These are phyloP conservation scores for Lolium perenne DNA, from an alignment of 176 grass and related monocot genomes.

Conservation along the genomic window DNA sequence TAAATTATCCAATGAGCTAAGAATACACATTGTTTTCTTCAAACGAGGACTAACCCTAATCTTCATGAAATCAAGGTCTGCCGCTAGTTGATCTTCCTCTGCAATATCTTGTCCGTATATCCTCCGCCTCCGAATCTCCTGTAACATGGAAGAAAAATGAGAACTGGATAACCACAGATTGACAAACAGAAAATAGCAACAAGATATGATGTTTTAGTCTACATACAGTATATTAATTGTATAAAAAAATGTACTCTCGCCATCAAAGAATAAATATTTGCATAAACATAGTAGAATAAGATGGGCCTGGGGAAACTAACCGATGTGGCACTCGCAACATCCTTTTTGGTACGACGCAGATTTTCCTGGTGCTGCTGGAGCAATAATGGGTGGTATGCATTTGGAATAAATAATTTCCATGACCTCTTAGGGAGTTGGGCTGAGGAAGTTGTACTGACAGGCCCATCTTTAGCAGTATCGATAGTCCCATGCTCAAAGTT, in stretches of 20 bases:
- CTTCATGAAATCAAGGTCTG: constrained; percentile 61
- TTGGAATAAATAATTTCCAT: constrained; percentile 81
- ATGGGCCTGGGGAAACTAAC: constrained; percentile 53
- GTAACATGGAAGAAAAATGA: constrained; percentile 37
- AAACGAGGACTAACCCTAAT: constrained; percentile 54
- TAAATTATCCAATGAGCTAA: constrained; percentile 43
- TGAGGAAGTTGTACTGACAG: constrained; percentile 36
- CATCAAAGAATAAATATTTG: constrained; percentile 3
- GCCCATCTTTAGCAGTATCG: constrained; percentile 30
- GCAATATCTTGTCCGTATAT: constrained; percentile 61
- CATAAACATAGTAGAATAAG: constrained; percentile 15
- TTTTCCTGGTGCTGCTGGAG: constrained; percentile 66
- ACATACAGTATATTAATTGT: constrained; percentile 8
- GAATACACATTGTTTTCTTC: not conserved
- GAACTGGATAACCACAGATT: constrained; percentile 23
- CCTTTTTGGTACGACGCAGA: constrained; percentile 58
- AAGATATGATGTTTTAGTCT: not conserved
- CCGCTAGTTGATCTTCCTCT: constrained; percentile 53
- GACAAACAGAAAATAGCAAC: constrained; percentile 11
- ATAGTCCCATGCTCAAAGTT: constrained; percentile 35
- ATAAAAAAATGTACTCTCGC: not conserved
- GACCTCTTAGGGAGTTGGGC: constrained; percentile 34
- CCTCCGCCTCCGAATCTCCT: constrained; percentile 80
- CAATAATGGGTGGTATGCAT: constrained; percentile 76
- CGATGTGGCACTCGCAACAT: constrained; percentile 57